These are phyloP conservation scores for Botrytis hyacinthi DNA, from an alignment of 2,329 filamentous ascomycete genomes.

Conservation along the genomic window DNA sequence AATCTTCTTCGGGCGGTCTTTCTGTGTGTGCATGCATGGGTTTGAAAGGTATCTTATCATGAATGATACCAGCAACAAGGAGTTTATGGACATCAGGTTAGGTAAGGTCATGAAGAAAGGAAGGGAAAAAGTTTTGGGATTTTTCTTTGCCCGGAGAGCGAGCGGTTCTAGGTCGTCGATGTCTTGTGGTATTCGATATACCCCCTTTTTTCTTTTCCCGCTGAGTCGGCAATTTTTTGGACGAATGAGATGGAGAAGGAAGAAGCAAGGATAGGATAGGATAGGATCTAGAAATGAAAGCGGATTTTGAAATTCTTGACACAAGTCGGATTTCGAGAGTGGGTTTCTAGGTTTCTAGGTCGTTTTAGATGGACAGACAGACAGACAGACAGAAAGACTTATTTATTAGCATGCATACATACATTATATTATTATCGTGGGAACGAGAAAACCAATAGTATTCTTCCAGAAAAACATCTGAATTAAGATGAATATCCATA, in stretches of 20 bases:
- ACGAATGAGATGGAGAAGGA: background rate
- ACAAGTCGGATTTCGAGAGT: background rate
- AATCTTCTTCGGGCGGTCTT: background rate
- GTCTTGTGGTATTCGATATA: background rate
- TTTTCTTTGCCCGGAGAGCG: background rate
- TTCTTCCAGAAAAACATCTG: too few relatives aligned
- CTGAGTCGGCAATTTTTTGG: background rate
- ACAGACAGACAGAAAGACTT: background rate
- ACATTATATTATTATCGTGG: background rate
- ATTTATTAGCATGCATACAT: background rate
- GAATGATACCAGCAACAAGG: slow-evolving; percentile 1
- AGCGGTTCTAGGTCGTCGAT: background rate
- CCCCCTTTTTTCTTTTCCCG: background rate
- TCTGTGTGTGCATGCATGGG: background rate
- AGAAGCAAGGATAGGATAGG: too few relatives aligned
- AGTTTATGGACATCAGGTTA: background rate
- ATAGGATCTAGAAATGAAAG: background rate
- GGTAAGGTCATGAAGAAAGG: background rate
- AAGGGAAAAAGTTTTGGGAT: background rate
- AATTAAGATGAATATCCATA: too few relatives aligned
- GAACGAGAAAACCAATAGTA: too few relatives aligned
- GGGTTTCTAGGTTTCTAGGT: background rate
- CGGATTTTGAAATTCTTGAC: background rate
- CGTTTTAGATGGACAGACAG: background rate
- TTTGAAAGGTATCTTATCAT: background rate